Base-by-base conservation (phyloP, 352 stramenopile genomes). In the Phytophthora constricta region DNA sequence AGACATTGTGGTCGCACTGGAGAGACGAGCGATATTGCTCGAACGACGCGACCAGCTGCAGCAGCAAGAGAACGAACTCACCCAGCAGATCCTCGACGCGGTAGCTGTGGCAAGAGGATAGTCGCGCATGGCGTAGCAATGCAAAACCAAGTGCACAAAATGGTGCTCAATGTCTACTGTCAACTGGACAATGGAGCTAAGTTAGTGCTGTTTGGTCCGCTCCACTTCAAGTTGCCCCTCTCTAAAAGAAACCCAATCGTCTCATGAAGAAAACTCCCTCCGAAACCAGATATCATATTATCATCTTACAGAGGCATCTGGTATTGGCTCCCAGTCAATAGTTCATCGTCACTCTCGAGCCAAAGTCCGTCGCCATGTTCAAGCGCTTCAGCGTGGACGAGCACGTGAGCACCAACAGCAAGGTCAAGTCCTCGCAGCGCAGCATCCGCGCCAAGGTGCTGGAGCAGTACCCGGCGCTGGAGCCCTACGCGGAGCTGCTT, bases 401-500 rank as follows among this genome's bases (percentile, higher is more conserved):
- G 68, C 92, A 98, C 81, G 84, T 99, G 66, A 98, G 91, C 48
- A 90, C 80, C 41, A 98, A 94, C 72, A 98, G 96, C 69, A 97
- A 99, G 82, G 91, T 99, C 50, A 99, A 99, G 82, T 96, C 94
- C 34, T 99, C 95, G 55, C 95, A 99, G 84, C 91, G 97, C 28
- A 92, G 86, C 43, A 98, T 99, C 68, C 97, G 97, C 65, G 79
- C 83, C 43, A 95, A 97, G 74, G 95, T 99, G 57, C 57, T 97
- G 27, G 90, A 98, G 64, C 92, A 99, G 80, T 98, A 98, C 57
- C 81, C 86, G 55, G 78, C 93, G 22, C 77, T 98, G 53, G 91
- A 93, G 61, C 78, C 97, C 23, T 87, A 97, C 45, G 70, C 96
- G 22, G 92, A 97, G 71, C 71, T 86, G 53, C 68, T 98, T 20